Base-by-base conservation (phyloP, 2,329 filamentous ascomycete genomes). In the Pyricularia grisea region DNA sequence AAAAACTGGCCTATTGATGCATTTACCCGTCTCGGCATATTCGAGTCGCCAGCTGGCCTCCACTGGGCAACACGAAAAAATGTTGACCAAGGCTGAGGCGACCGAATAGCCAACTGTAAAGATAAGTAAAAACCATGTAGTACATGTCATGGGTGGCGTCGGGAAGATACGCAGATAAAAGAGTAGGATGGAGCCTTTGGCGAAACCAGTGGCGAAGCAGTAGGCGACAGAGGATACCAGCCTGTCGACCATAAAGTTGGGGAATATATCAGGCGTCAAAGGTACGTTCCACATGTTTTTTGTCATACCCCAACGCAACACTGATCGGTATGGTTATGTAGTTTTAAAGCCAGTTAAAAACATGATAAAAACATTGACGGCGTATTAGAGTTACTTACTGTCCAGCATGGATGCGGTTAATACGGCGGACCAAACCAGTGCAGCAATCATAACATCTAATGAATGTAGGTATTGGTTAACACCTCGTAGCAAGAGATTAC, bases 71-170 rank as follows among this genome's bases (percentile, higher is more conserved):
- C 64, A 65, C 5, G 27, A 31, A 25, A 65, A 65, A 28, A 65
- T 25, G 30, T 33, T 65, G 27, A 65, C 27, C 14, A 65, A 31
- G 27, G 28, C 64, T 3, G 64, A 10, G 64, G 64, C 64, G 64
- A 65, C 17, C 64, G 64, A 31, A 28, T 33, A 65, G 64, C 64
- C 64, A 9, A 65, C 28, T 9, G 64, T 65, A 28, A 65, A 65
- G 64, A 33, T 28, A 42, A 67, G 20, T 7, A 67, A n/a, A n/a
- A 25, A 7, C 14, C 33, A 27, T 25, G 82, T 76, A 68, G 83
- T 84, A 73, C 83, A 84, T 71, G 81, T 83, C 74, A 84, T 80
- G 20, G 81, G 81, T 3, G 83, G 74, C 27, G 83, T 78, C 42
- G 83, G 74, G 71, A 84, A 84, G 0, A 79, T 73, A 55, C 75